phyloP scores from a whole-genome alignment of 2,329 filamentous ascomycete species.

The Hypoxylon sp. region DNA sequence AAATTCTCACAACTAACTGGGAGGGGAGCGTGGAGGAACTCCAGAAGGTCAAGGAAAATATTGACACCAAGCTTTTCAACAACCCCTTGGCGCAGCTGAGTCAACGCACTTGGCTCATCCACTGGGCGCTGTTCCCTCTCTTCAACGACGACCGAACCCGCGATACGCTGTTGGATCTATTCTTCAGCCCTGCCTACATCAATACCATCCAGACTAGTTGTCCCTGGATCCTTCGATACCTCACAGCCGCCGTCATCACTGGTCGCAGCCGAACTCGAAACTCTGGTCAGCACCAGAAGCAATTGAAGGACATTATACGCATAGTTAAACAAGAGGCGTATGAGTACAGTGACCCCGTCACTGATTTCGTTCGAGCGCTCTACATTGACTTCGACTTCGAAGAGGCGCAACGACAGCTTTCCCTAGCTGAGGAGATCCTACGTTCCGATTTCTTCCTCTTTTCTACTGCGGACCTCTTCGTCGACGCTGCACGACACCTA shows the following conservation, averaged over 20 bases:
- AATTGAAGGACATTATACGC: conserved; percentile 96
- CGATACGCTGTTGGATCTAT: conserved; percentile 92
- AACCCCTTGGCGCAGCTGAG: conserved; percentile 96
- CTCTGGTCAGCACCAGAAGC: conserved; percentile 92
- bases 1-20: conserved; percentile 97
- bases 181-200: conserved; percentile 98
- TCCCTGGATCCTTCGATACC: conserved; percentile 96
- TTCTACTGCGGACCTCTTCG: conserved; percentile 86
- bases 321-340: conserved; percentile 98
- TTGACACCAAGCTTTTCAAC: conserved; percentile 95
- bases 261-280: conserved; percentile 87
- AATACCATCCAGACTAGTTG: conserved; percentile 99
- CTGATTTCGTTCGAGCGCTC: conserved; percentile 94
- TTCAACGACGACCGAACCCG: conserved; percentile 97
- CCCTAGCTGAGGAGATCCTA: conserved; percentile 90
- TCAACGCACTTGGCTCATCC: conserved; percentile 96
- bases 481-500: conserved; percentile 93
- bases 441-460: conserved; percentile 96
- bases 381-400: conserved; percentile 98
- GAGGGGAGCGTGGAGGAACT: conserved; percentile 92
- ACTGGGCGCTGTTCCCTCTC: conserved; percentile 99
- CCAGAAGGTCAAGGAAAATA: conserved; percentile 89
- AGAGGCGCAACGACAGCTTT: conserved; percentile 91
- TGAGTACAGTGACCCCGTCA: conserved; percentile 96
- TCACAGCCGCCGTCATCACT: conserved; percentile 94